Evolutionary conservation across 495 filamentous ascomycete genomes (phyloP), one percentile per base, ranked within the genome.

Genomic region (Lasiosphaeria ovina): DNA sequence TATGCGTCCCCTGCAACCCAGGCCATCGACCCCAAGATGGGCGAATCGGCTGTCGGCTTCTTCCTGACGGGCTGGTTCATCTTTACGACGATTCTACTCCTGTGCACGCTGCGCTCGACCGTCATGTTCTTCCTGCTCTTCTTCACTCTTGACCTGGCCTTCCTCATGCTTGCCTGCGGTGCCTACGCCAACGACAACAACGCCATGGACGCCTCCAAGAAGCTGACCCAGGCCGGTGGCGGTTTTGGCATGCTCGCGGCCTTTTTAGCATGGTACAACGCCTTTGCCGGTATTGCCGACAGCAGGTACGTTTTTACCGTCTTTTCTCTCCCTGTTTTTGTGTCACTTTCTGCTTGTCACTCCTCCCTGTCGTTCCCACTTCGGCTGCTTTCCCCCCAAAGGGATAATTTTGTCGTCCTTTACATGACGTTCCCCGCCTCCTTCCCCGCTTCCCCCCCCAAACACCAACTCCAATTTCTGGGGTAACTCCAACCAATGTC

Each of bases 21-120:
- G 42, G 71, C 66, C 0, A 52, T 62, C 32, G 71, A 76, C 55
- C 69, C 75, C 33, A 55, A 62, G 63, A 77, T 77, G 66, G 55
- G 32, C 31, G 68, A 83, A 54, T 82, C 89, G 64, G 90, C 89
- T 3, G 81, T 97, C 57, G 92, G 90, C 57, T 84, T 96, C 69
- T 97, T 89, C 82, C 79, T 97, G 54, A 87, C 90, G n/a, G 83
- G 83, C 72, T 98, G 94, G 94, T 97, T 96, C 81, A 94, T 98
- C 82, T 98, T 98, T 86, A 98, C 93, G 67, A 87, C 84, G 69
- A 78, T 98, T 60, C 75, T 97, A 55, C 79, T 97, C 44, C 67
- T 97, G 73, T 93, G 89, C 85, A 97, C 94, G 50, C 81, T 97
- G 52, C 86, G 90, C 57, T 97, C 94, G 14, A 97, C 93, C 63